Evolutionary conservation across 228 moss, liverwort and hornwort species (phyloP).

Genomic region (Sphagnum fallax): DNA sequence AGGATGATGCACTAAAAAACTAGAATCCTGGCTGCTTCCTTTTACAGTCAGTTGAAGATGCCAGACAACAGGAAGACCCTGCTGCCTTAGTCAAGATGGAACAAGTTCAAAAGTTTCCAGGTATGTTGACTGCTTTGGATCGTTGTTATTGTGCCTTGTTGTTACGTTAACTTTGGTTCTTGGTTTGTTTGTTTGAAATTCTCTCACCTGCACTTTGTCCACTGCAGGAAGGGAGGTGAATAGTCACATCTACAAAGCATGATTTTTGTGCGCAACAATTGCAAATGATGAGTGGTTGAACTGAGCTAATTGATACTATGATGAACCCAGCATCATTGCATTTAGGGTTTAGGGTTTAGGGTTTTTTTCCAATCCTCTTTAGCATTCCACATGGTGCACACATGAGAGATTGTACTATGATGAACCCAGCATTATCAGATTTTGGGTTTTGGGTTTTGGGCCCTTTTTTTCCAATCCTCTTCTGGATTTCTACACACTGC

Average conservation of each 20-base stretch:
- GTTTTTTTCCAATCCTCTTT: no score
- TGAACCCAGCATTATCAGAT: no score
- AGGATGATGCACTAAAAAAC: neutral
- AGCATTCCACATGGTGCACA: no score
- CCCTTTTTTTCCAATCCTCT: no score
- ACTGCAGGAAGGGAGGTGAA: constrained; percentile 18
- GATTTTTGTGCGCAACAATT: neutral
- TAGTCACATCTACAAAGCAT: constrained; percentile 15
- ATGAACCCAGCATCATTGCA: no score
- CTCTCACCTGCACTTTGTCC: no score
- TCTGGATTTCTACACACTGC: no score
- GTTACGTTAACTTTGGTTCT: neutral
- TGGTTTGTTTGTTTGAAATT: neutral
- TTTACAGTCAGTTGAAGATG: constrained; percentile 30
- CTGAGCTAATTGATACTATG: no score
- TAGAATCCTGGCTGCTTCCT: neutral
- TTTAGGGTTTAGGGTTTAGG: no score
- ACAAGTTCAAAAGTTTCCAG: constrained; percentile 19
- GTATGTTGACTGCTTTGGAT: constrained; percentile 4
- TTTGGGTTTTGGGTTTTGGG: no score
- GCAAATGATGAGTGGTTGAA: no score
- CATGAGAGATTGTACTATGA: no score
- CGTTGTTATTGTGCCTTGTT: neutral
- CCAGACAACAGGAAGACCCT: constrained; percentile 10
- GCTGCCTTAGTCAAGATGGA: constrained; percentile 8